Base-by-base conservation (phyloP, 2,329 filamentous ascomycete species). In the Dendrostoma leiphaemia region DNA sequence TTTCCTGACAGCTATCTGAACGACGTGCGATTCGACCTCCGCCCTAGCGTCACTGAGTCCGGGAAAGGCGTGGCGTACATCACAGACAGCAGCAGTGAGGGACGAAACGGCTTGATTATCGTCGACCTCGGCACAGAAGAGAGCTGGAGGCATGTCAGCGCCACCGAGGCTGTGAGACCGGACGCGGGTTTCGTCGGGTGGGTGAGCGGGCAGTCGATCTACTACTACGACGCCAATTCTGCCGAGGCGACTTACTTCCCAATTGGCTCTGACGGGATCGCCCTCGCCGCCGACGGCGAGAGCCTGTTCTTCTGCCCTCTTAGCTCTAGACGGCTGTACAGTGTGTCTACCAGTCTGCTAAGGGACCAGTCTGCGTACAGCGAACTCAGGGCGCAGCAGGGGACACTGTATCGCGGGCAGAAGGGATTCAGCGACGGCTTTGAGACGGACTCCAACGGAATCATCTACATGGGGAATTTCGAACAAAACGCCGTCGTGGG, bases 21-120 rank as follows among this genome's bases (percentile, higher is more conserved):
- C 61, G 79, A 81, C 57, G 68, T 81, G 8, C 75, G 79, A 47
- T 77, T 82, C 64, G 78, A 82, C 59, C 68, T 80, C n/a, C 70
- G 72, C 13, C 48, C 72, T 3, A 62, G 63, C 17, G 31, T 76
- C 6, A 74, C 74, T 0, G 57, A 64, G 13, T 68, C 69, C 2
- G 76, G 76, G 3, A 59, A 72, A 26, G 78, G 78, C 17, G 61
- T 80, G 13, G 77, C 76, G 0, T 82, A 82, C 62, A 79, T 81
- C 61, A 80, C 77, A 23, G 79, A 82, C 59, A 75, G 71, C 31
- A 74, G 69, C 43, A 62, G 63, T 41, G 74, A 78, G 62, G 77
- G 78, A 34, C 72, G 73, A 32, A 79, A 76, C 51, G 78, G 72
- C 3, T 72, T 81, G 51, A 67, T 81, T 48, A 65, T 77, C 13